Conservation (phyloP, 2,329 filamentous ascomycete genomes). For the Alternaria tenuissima region DNA sequence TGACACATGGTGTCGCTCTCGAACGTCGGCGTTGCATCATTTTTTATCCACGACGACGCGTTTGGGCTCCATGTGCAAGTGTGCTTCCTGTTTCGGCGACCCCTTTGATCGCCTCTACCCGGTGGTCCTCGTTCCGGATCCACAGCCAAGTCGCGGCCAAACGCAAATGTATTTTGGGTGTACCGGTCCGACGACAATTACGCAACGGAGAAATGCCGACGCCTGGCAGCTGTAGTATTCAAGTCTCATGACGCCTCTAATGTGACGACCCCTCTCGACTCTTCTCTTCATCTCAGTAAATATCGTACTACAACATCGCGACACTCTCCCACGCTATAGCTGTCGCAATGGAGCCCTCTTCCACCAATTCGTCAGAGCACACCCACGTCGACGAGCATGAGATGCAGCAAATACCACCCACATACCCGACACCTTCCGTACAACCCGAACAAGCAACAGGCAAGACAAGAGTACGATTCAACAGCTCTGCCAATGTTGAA, state of each 20-base stretch:
- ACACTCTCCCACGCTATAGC: background rate
- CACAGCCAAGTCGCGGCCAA: conserved; percentile 13
- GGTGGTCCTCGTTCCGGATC: conserved; percentile 6
- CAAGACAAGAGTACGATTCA: conserved; percentile 37
- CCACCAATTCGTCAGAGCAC: conserved; percentile 21
- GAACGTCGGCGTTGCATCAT: conserved; percentile 15
- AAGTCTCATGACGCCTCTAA: conserved; percentile 3
- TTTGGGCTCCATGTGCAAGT: conserved; percentile 9
- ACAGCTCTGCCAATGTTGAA: conserved; percentile 36
- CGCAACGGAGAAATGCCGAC: conserved; percentile 7
- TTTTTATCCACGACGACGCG: conserved; percentile 1
- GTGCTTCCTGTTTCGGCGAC: conserved; percentile 15
- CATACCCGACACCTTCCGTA: conserved; percentile 16
- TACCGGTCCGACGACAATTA: conserved; percentile 1
- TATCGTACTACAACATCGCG: background rate
- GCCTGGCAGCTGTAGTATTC: background rate
- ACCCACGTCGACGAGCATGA: conserved; percentile 23
- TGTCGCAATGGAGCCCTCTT: conserved; percentile 28
- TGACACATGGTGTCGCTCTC: conserved; percentile 12
- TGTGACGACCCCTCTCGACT: background rate
- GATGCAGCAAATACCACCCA: conserved; percentile 9
- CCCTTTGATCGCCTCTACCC: conserved; percentile 5
- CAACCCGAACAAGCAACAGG: conserved; percentile 24
- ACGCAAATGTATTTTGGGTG: conserved; percentile 11
- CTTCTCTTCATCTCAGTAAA: background rate